Evolutionary conservation across 306 rosid genomes (phyloP), one percentile per base, ranked within the genome.

Genomic region (Astragalus glycyphyllos): DNA sequence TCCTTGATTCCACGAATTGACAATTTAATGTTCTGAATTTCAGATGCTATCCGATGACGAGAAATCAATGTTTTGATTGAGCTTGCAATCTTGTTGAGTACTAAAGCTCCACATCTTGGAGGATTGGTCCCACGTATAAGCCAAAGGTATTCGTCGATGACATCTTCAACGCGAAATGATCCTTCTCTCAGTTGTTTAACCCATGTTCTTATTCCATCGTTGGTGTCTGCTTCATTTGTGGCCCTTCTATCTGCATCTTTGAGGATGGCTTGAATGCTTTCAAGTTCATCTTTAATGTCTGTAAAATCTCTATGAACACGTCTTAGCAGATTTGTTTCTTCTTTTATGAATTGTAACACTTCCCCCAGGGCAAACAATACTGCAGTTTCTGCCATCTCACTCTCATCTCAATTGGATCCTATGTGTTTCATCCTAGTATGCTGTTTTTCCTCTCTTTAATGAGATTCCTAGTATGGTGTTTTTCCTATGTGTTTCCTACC

Each of bases 161-260:
- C 48, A 42, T 42, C 48, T 42, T 42, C 48, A 4, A 42, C 50
- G 31, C 31, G 53, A 8, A 72, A 16, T n/a, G 55, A 26, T 8
- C 7, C 42, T 20, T 73, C 56, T 40, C 64, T 73, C 0, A 67
- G 32, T 20, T 67, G 59, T 48, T 49, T 67, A 48, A 67, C 59
- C 72, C 72, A 67, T 13, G 45, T 50, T 67, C 4, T 49, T 1
- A 67, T 50, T 67, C 60, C 72, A 0, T 48, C 7, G 6, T 48
- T 10, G 3, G 17, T 2, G 31, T 15, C 9, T 65, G 5, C 71
- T 13, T 65, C 71, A 31, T 65, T 55, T n/a, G 14, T 1, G 2
- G 71, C 70, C 13, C 29, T 65, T 47, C 3, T 65, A 13, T 65
- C 71, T 26, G 71, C 71, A 47, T 65, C 71, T 45, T 66, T 66